Conservation (phyloP, 495 filamentous ascomycete genomes). For the Margaritispora aquatica region DNA sequence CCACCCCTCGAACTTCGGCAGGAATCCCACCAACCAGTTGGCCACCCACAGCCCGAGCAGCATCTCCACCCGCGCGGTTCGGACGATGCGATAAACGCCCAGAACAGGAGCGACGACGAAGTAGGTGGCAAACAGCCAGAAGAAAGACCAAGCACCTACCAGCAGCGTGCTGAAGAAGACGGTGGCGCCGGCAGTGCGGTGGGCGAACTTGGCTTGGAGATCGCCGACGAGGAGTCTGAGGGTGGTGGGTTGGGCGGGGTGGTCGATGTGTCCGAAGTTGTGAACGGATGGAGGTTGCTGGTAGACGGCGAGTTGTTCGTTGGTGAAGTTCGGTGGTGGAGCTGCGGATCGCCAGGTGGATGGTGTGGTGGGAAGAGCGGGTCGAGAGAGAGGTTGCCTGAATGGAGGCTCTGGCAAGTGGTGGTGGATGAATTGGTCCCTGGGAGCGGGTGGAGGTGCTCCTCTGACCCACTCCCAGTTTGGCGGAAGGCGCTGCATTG, state of each 20-base stretch:
- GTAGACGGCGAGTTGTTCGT: too few relatives aligned
- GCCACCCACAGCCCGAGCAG: neutral
- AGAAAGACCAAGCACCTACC: too few relatives aligned
- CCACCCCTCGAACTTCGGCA: neutral
- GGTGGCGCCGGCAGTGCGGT: neutral
- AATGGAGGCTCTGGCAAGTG: neutral
- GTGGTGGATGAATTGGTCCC: neutral
- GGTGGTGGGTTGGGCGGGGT: too few relatives aligned
- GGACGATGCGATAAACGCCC: neutral
- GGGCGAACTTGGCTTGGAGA: neutral
- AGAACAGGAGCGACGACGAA: neutral
- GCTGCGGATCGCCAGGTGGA: too few relatives aligned
- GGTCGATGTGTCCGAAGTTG: too few relatives aligned
- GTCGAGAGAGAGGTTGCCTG: neutral
- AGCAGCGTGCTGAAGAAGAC: neutral
- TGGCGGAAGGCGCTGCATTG: neutral
- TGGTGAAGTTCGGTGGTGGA: too few relatives aligned
- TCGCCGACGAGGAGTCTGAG: too few relatives aligned
- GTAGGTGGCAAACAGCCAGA: neutral
- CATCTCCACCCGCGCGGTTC: neutral
- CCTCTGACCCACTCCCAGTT: neutral
- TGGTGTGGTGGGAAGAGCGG: too few relatives aligned
- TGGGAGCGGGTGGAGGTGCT: neutral
- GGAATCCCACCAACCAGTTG: conserved; percentile 1
- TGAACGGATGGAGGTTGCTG: too few relatives aligned